A percentile compares a stretch with the other conserved stretches of the same genome.
Evolutionary conservation across 1,284 basidiomycete genomes (phyloP).

Genomic region (Puccinia polysora): DNA sequence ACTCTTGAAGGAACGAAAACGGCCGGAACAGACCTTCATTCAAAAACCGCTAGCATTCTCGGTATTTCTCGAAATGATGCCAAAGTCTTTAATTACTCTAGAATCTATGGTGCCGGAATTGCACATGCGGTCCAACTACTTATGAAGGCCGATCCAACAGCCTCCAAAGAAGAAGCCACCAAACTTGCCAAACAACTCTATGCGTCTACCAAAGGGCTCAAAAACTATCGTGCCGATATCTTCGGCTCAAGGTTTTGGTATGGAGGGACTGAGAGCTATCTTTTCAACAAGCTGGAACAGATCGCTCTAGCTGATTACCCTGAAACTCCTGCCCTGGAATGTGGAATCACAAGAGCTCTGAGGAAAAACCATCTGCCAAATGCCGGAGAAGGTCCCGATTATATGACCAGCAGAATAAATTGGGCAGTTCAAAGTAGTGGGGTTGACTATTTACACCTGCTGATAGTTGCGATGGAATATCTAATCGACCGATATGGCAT

Average conservation of each 20-base stretch:
- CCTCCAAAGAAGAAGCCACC: conserved; percentile 73
- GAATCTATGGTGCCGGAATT: conserved; percentile 97
- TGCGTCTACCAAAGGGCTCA: conserved; percentile 86
- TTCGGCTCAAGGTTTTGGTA: conserved; percentile 77
- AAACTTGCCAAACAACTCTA: conserved; percentile 80
- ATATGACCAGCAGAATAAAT: conserved; percentile 94
- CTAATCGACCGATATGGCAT: conserved; percentile 77
- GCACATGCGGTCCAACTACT: conserved; percentile 85
- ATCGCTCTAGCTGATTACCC: conserved; percentile 84
- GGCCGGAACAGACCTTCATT: conserved; percentile 91
- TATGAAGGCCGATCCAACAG: conserved; percentile 75
- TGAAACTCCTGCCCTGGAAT: conserved; percentile 85
- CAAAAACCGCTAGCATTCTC: conserved; percentile 89
- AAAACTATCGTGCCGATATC: conserved; percentile 56
- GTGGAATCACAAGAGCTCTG: conserved; percentile 86
- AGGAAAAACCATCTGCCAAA: conserved; percentile 79
- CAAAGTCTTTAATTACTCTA: conserved; percentile 98
- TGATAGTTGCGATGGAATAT: conserved; percentile 92
- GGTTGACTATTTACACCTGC: conserved; percentile 93
- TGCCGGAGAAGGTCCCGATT: conserved; percentile 64
- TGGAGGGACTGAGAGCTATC: conserved; percentile 89
- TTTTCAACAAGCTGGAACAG: conserved; percentile 99
- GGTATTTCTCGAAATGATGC: conserved; percentile 91
- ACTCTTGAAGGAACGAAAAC: conserved; percentile 97
- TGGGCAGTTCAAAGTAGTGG: conserved; percentile 99